Evolutionary conservation across 768 basidiomycete genomes (phyloP).

Genomic region (Agaricus sinodeliciosus): DNA sequence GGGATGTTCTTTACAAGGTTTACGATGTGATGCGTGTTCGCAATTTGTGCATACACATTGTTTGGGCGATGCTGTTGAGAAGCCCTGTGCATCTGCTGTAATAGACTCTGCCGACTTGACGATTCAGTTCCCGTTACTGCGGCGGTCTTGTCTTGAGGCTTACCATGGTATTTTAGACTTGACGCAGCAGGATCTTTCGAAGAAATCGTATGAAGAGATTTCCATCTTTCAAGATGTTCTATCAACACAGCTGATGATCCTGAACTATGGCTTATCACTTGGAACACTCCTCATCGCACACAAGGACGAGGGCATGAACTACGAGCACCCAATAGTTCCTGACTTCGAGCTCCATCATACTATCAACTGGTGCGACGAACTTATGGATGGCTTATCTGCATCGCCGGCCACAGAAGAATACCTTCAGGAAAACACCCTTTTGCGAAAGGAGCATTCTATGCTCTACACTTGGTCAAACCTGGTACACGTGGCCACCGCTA

Average conservation of each 20-base stretch:
- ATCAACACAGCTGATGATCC: conserved; percentile 61
- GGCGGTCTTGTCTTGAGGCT: conserved; percentile 47
- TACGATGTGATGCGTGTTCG: conserved; percentile 57
- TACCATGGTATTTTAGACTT: conserved; percentile 38
- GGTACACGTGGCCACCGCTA: conserved; percentile 50
- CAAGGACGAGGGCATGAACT: conserved; percentile 20
- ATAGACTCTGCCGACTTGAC: conserved; percentile 41
- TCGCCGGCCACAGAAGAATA: conserved; percentile 49
- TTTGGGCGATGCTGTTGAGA: conserved; percentile 19
- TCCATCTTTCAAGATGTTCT: conserved; percentile 53
- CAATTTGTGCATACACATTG: conserved; percentile 57
- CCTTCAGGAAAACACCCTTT: conserved; percentile 39
- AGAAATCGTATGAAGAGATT: conserved; percentile 62
- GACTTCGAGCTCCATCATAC: conserved; percentile 57
- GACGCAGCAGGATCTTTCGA: conserved; percentile 37
- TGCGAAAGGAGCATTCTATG: conserved; percentile 36
- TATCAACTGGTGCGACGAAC: conserved; percentile 42
- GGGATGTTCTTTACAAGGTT: conserved; percentile 59
- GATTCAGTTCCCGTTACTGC: conserved; percentile 46
- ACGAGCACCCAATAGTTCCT: conserved; percentile 29
- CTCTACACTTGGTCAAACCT: conserved; percentile 68
- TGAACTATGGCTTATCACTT: conserved; percentile 58
- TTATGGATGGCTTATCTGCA: conserved; percentile 32
- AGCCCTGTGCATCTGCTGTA: conserved; percentile 31
- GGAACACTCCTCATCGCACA: conserved; percentile 56